These are phyloP conservation scores for Camillea tinctor DNA, from an alignment of 2,329 filamentous ascomycete genomes.

Conservation along the genomic window DNA sequence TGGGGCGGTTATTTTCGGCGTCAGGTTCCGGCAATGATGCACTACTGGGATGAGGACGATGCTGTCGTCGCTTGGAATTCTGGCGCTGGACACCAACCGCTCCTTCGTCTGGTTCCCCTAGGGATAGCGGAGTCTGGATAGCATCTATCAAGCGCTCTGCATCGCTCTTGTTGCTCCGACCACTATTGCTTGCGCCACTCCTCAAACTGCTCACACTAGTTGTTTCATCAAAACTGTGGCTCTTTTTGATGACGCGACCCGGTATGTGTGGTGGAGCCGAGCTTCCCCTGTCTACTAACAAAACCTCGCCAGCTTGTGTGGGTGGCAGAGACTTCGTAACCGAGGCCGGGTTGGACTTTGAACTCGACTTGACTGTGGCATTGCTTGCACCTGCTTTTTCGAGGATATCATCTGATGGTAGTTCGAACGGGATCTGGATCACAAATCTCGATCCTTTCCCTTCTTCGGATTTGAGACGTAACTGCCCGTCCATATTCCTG, in stretches of 20 bases:
- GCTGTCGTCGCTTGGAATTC: constrained; percentile 17
- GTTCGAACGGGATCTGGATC: constrained; percentile 72
- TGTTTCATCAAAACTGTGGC: constrained; percentile 37
- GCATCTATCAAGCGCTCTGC: constrained; percentile 71
- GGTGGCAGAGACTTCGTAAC: constrained; percentile 32
- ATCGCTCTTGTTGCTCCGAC: constrained; percentile 55
- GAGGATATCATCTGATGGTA: constrained; percentile 48
- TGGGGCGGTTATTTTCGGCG: background rate
- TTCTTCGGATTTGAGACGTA: constrained; percentile 79
- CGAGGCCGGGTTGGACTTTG: constrained; percentile 29
- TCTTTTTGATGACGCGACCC: constrained; percentile 23
- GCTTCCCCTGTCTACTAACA: constrained; percentile 54
- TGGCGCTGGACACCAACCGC: constrained; percentile 12
- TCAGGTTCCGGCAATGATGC: constrained; percentile 10
- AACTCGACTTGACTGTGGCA: constrained; percentile 10
- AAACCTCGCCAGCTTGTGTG: constrained; percentile 52
- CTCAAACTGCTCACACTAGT: constrained; percentile 40
- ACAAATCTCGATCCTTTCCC: constrained; percentile 81
- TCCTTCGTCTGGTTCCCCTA: constrained; percentile 37
- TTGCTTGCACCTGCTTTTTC: constrained; percentile 22
- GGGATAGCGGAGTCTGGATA: constrained; percentile 59
- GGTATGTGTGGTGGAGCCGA: constrained; percentile 4
- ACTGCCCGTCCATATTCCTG: constrained; percentile 86
- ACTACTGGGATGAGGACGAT: constrained; percentile 8
- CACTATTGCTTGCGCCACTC: constrained; percentile 50